Conservation (phyloP, 306 rosid genomes). For the Astragalus membranaceus region DNA sequence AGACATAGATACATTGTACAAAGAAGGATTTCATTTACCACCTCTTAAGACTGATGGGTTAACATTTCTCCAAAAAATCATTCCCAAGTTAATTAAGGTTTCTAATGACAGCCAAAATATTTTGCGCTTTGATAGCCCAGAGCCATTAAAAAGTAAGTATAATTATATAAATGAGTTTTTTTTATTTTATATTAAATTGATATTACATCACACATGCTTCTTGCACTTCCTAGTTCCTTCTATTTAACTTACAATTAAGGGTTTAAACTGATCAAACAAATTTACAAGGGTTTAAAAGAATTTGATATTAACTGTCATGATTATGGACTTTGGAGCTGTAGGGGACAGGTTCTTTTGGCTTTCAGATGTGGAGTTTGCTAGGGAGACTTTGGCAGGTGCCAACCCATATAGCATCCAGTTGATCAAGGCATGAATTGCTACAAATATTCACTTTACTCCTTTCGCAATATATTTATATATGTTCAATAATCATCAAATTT, state of each 20-base stretch:
- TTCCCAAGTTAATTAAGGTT: constrained; percentile 31
- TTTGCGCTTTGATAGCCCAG: constrained; percentile 44
- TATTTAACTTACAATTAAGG: background rate
- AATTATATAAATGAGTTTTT: background rate
- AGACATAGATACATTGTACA: constrained; percentile 39
- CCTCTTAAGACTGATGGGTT: background rate
- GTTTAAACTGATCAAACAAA: too few species aligned
- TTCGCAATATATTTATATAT: background rate
- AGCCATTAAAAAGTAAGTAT: constrained; percentile 31
- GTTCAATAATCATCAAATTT: background rate
- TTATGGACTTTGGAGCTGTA: constrained; percentile 15
- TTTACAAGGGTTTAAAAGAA: too few species aligned
- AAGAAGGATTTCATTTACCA: constrained; percentile 34
- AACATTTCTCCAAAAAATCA: background rate
- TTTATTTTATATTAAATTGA: background rate
- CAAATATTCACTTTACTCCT: background rate
- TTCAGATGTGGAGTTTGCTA: constrained; percentile 61
- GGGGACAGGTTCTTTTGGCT: constrained; percentile 85
- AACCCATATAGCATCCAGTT: constrained; percentile 41
- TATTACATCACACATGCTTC: background rate
- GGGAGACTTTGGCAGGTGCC: constrained; percentile 49
- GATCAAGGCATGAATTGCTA: constrained; percentile 22
- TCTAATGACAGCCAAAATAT: constrained; percentile 18
- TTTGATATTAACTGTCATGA: background rate
- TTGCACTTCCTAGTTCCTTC: background rate